Percentiles rank a stretch among this genome's conserved stretches.
phyloP scores from a whole-genome alignment of 2,329 filamentous ascomycete species.

The Daldinia sp. region DNA sequence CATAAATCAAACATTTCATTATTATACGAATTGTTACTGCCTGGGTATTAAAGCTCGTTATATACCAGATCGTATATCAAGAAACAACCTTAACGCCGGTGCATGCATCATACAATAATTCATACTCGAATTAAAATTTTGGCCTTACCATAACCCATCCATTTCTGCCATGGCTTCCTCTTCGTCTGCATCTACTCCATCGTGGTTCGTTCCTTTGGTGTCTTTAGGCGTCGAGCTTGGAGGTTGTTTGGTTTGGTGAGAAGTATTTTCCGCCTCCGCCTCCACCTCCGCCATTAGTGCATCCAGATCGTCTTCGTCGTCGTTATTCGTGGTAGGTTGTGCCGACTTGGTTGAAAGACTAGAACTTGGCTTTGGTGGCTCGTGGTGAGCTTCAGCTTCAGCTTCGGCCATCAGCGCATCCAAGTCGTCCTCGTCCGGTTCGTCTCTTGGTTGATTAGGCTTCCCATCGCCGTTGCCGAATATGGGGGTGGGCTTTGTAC shows the following conservation, averaged over 20 bases:
- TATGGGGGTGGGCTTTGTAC: slow-evolving; percentile 32
- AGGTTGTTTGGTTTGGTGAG: slow-evolving; percentile 6
- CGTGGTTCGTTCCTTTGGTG: slow-evolving; percentile 19
- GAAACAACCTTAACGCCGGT: neutral
- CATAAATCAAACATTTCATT: too few relatives aligned
- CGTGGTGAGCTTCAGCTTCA: slow-evolving; percentile 46
- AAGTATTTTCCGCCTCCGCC: too few relatives aligned
- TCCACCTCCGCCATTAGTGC: slow-evolving; percentile 49
- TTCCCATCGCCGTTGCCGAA: slow-evolving; percentile 31
- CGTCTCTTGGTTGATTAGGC: slow-evolving; percentile 19
- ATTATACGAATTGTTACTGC: neutral
- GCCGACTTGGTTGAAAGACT: slow-evolving; percentile 18
- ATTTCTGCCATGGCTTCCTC: slow-evolving; percentile 74
- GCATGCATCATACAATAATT: slow-evolving; percentile 5
- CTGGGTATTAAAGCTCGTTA: neutral
- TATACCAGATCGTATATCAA: neutral
- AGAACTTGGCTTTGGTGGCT: slow-evolving; percentile 9
- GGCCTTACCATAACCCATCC: slow-evolving; percentile 60
- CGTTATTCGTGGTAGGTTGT: slow-evolving; percentile 36
- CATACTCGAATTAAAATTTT: neutral
- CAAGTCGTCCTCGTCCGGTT: slow-evolving; percentile 52
- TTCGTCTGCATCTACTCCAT: slow-evolving; percentile 60
- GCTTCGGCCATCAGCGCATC: slow-evolving; percentile 54
- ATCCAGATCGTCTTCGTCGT: slow-evolving; percentile 50
- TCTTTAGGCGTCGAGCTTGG: slow-evolving; percentile 7